These are phyloP conservation scores for Stenocarpella maydis DNA, from an alignment of 2,329 filamentous ascomycete genomes.

Conservation along the genomic window DNA sequence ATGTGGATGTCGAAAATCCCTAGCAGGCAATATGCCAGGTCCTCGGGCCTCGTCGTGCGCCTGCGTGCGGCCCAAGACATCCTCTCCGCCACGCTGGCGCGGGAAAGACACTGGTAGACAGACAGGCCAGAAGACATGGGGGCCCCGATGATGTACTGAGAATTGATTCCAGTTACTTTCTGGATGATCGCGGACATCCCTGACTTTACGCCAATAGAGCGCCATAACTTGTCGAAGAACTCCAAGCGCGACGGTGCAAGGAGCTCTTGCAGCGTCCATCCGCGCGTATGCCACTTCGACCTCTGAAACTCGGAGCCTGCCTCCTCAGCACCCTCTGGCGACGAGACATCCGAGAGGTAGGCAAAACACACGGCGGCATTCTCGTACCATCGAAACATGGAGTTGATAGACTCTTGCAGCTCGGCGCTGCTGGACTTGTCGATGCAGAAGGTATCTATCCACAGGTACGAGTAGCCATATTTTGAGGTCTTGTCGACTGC, in stretches of 20 bases:
- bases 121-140: background rate
- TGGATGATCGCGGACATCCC: background rate
- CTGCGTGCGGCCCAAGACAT: slow-evolving; percentile 43
- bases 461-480: background rate
- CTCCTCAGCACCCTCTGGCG: background rate
- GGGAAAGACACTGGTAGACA: slow-evolving; percentile 35
- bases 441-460: slow-evolving; percentile 3
- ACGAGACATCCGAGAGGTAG: background rate
- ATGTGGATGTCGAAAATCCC: slow-evolving; percentile 44
- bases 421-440: slow-evolving; percentile 22
- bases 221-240: slow-evolving; percentile 39
- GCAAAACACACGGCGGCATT: background rate
- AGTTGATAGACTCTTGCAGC: slow-evolving; percentile 9
- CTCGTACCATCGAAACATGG: slow-evolving; percentile 11
- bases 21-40: slow-evolving; percentile 42
- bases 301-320: background rate
- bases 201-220: slow-evolving; percentile 33
- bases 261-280: slow-evolving; percentile 31
- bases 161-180: background rate
- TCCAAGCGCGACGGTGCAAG: slow-evolving; percentile 38
- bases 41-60: slow-evolving; percentile 39
- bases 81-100: slow-evolving; percentile 36
- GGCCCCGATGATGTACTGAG: background rate
- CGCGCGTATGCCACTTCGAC: slow-evolving; percentile 32
- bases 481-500: background rate